Evolutionary conservation across 768 basidiomycete genomes (phyloP).

Genomic region (Gloeopeniophorella convolvens): DNA sequence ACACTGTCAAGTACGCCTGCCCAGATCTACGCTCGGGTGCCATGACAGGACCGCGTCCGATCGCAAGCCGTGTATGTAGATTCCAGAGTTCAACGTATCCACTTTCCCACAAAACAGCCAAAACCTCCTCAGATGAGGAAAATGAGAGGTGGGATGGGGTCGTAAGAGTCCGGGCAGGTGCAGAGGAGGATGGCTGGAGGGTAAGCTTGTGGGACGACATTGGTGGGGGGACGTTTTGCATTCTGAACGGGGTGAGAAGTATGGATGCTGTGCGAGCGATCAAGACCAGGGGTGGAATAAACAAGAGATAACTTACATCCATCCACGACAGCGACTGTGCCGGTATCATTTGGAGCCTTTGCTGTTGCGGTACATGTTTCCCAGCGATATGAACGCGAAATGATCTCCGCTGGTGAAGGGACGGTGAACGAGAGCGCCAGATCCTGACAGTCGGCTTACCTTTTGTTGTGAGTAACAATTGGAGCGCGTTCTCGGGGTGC

Average conservation of each 20-base stretch:
- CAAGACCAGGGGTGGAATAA: not conserved
- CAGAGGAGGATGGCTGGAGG: slow-evolving; percentile 18
- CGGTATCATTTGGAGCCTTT: slow-evolving; percentile 65
- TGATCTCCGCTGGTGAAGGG: slow-evolving; percentile 37
- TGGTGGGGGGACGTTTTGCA: slow-evolving; percentile 96
- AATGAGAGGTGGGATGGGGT: slow-evolving; percentile 64
- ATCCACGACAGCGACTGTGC: slow-evolving; percentile 83
- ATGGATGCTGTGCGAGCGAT: slow-evolving; percentile 46
- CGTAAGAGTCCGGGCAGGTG: slow-evolving; percentile 45
- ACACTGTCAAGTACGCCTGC: slow-evolving; percentile 11
- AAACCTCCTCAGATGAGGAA: slow-evolving; percentile 45
- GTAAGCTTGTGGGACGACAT: slow-evolving; percentile 66
- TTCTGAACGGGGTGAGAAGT: slow-evolving; percentile 87
- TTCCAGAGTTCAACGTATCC: slow-evolving; percentile 66
- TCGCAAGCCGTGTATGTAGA: slow-evolving; percentile 54
- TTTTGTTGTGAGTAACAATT: slow-evolving; percentile 57
- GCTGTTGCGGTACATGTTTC: slow-evolving; percentile 63
- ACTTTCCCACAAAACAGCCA: slow-evolving; percentile 66
- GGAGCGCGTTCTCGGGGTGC: slow-evolving; percentile 78
- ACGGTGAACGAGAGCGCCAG: not conserved
- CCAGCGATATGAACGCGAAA: slow-evolving; percentile 66
- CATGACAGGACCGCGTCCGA: slow-evolving; percentile 54
- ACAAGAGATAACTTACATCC: slow-evolving; percentile 52
- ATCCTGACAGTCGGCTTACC: slow-evolving; percentile 40
- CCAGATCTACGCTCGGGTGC: slow-evolving; percentile 43